These are phyloP conservation scores for Ascodesmis nigricans DNA, from an alignment of 495 filamentous ascomycete genomes.

Conservation along the genomic window DNA sequence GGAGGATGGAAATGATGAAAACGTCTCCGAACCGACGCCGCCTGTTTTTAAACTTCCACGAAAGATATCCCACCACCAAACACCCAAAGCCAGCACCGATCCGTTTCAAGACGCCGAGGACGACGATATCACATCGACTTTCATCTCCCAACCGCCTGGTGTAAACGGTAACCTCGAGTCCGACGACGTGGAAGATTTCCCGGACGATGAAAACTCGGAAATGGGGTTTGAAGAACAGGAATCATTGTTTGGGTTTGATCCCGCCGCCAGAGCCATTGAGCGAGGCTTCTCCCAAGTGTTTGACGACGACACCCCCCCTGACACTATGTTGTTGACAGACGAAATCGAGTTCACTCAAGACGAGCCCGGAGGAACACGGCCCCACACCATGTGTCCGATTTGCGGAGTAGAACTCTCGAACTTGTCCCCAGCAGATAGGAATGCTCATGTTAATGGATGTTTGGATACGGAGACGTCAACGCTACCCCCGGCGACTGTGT, in stretches of 20 bases:
- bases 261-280: constrained; percentile 13
- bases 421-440: constrained; percentile 27
- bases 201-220: constrained; percentile 27
- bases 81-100: not conserved
- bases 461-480: constrained; percentile 62
- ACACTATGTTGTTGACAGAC: too few relatives aligned
- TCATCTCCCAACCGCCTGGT: too few relatives aligned
- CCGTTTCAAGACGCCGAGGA: constrained; percentile 6
- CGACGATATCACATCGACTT: too few relatives aligned
- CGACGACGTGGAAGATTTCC: constrained; percentile 45
- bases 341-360: constrained; percentile 2
- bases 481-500: constrained; percentile 16
- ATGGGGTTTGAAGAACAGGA: constrained; percentile 15
- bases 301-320: constrained; percentile 5
- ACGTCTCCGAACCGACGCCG: too few relatives aligned
- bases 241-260: constrained; percentile 10
- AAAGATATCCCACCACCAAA: too few relatives aligned
- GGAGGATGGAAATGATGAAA: too few relatives aligned
- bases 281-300: constrained; percentile 13
- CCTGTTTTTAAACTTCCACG: too few relatives aligned
- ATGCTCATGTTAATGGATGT: constrained; percentile 73
- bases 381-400: constrained; percentile 13
- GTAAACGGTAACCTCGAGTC: too few relatives aligned
- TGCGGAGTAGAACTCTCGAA: constrained; percentile 8
- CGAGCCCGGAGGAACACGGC: not conserved